These are phyloP conservation scores for Rheum nobile DNA, from an alignment of 148 eudicot genomes.

Conservation along the genomic window DNA sequence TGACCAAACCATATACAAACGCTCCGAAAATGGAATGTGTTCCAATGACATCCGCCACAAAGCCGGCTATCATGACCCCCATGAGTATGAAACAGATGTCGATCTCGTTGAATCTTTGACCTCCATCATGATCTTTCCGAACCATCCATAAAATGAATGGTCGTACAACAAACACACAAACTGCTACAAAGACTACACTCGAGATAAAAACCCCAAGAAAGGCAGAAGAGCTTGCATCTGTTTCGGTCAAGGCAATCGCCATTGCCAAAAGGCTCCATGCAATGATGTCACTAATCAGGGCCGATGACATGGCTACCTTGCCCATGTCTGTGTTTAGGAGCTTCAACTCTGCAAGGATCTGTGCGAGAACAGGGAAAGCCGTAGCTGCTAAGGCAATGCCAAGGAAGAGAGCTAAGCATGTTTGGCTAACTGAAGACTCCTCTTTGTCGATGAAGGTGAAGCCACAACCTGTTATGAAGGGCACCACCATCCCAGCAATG, in stretches of 20 bases:
- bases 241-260: slow-evolving; percentile 52
- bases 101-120: slow-evolving; percentile 49
- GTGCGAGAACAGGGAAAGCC: slow-evolving; percentile 39
- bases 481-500: slow-evolving; percentile 45
- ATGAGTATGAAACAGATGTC: slow-evolving; percentile 48
- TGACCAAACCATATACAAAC: slow-evolving; percentile 57
- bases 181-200: slow-evolving; percentile 23
- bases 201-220: slow-evolving; percentile 50
- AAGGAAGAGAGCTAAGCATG: slow-evolving; percentile 21
- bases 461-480: slow-evolving; percentile 35
- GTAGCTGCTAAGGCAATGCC: slow-evolving; percentile 43
- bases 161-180: slow-evolving; percentile 36
- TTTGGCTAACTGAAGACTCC: not conserved
- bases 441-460: slow-evolving; percentile 15
- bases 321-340: slow-evolving; percentile 44
- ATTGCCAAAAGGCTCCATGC: slow-evolving; percentile 35
- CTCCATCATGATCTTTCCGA: slow-evolving; percentile 44
- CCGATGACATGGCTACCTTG: slow-evolving; percentile 35
- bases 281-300: not conserved
- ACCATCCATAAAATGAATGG: slow-evolving; percentile 48
- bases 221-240: slow-evolving; percentile 20
- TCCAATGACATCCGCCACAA: slow-evolving; percentile 59
- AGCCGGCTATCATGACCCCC: slow-evolving; percentile 51
- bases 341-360: slow-evolving; percentile 37
- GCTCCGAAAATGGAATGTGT: slow-evolving; percentile 76